phyloP scores from a whole-genome alignment of 805 yeast genomes.

The Kodamaea jinghongensis region DNA sequence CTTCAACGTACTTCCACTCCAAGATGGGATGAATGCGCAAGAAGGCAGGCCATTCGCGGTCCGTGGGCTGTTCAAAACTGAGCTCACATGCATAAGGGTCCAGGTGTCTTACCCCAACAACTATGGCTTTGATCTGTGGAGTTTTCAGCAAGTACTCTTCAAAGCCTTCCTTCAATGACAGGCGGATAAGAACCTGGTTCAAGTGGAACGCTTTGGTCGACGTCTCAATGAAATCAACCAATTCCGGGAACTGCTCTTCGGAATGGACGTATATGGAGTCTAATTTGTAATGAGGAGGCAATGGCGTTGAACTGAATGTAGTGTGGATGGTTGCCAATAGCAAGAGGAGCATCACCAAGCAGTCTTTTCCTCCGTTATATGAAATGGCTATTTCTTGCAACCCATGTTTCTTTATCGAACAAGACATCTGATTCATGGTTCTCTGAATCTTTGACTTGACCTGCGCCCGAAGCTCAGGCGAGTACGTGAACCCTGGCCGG shows the following conservation, averaged over 20 bases:
- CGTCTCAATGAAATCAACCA: constrained; percentile 59
- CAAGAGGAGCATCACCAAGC: constrained; percentile 80
- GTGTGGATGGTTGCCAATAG: constrained; percentile 55
- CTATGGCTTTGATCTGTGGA: constrained; percentile 62
- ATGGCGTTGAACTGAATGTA: constrained; percentile 17
- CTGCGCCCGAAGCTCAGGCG: constrained; percentile 18
- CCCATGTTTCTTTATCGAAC: constrained; percentile 29
- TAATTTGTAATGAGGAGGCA: constrained; percentile 36
- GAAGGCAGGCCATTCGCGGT: constrained; percentile 89
- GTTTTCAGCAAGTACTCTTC: constrained; percentile 52
- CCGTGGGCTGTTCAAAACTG: constrained; percentile 67
- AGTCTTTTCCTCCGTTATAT: constrained; percentile 96
- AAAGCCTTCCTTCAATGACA: constrained; percentile 67
- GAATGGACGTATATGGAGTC: constrained; percentile 73
- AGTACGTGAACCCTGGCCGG: constrained; percentile 19
- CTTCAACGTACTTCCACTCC: constrained; percentile 79
- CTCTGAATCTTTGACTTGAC: constrained; percentile 28
- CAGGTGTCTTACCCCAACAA: constrained; percentile 83
- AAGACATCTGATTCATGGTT: constrained; percentile 27
- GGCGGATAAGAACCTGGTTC: constrained; percentile 42
- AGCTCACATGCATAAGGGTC: constrained; percentile 79
- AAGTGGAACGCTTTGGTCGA: constrained; percentile 58
- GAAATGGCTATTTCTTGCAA: constrained; percentile 68
- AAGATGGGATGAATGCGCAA: constrained; percentile 82
- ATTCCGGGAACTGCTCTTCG: constrained; percentile 68